Conservation (phyloP, 345 rosid genomes). For the Camelina laxa region DNA sequence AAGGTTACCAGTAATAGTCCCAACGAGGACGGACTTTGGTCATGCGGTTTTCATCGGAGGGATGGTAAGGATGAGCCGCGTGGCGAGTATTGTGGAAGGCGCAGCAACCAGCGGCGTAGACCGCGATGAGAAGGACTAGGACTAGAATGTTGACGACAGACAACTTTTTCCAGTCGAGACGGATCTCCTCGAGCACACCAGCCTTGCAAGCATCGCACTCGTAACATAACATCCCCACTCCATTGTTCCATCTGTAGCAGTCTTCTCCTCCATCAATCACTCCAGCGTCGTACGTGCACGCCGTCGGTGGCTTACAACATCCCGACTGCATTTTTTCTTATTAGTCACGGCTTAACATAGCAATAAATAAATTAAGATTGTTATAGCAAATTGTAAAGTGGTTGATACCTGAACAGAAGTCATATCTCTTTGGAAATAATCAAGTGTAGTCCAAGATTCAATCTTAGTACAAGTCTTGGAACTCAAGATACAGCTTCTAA, state of each 20-base stretch:
- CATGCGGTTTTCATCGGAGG: constrained; percentile 70
- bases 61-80: constrained; percentile 66
- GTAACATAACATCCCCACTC: constrained; percentile 62
- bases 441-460: constrained; percentile 83
- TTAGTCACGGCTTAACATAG: no score
- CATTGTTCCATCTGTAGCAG: constrained; percentile 83
- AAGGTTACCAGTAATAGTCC: constrained; percentile 71
- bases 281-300: constrained; percentile 68
- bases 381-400: no score
- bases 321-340: constrained; percentile 63
- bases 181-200: constrained; percentile 79
- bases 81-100: constrained; percentile 80
- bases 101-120: constrained; percentile 81
- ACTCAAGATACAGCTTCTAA: constrained; percentile 73
- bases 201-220: constrained; percentile 98
- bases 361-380: no score
- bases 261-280: constrained; percentile 62
- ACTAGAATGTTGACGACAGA: constrained; percentile 72
- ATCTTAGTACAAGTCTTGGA: constrained; percentile 72
- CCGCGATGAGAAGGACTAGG: constrained; percentile 70
- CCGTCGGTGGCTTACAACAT: constrained; percentile 95
- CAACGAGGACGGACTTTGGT: constrained; percentile 78
- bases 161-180: constrained; percentile 83
- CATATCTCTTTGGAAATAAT: constrained; percentile 67
- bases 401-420: constrained; percentile 90